phyloP scores from a whole-genome alignment of 352 stramenopile genomes.

The Phytophthora pinifolia region DNA sequence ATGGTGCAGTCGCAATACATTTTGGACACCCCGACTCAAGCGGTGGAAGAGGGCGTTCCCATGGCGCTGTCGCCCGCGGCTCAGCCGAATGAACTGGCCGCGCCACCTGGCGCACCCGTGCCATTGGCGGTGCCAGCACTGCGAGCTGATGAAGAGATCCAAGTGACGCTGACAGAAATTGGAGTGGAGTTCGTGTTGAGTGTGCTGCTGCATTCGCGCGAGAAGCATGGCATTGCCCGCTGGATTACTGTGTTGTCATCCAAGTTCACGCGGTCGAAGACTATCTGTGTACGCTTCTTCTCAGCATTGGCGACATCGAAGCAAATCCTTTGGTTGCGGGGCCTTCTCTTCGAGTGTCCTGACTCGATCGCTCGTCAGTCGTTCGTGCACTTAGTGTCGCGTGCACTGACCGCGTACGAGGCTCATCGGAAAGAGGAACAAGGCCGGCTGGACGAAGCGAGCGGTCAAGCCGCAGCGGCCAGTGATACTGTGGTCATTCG shows the following conservation, averaged over 20 bases:
- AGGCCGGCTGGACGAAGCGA: constrained; percentile 17
- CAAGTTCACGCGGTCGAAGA: constrained; percentile 76
- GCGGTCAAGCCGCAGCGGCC: constrained; percentile 19
- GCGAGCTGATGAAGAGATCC: constrained; percentile 53
- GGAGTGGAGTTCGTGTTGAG: constrained; percentile 87
- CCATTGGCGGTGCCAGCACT: constrained; percentile 21
- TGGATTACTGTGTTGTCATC: constrained; percentile 78
- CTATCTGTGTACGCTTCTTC: constrained; percentile 74
- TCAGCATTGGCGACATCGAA: constrained; percentile 56
- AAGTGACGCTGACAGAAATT: constrained; percentile 75
- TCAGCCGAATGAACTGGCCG: constrained; percentile 6
- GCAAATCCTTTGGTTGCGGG: constrained; percentile 56
- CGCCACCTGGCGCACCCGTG: constrained; percentile 27
- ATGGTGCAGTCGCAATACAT: constrained; percentile 87
- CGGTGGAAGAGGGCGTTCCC: constrained; percentile 15
- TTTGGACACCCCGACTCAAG: constrained; percentile 37
- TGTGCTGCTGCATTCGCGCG: constrained; percentile 85
- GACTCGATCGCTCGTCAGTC: constrained; percentile 86
- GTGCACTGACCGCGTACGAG: constrained; percentile 71
- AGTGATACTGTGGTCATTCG: constrained; percentile 31
- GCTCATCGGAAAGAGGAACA: constrained; percentile 49
- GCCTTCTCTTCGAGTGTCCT: constrained; percentile 82
- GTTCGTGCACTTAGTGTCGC: constrained; percentile 81
- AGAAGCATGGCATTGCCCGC: constrained; percentile 84
- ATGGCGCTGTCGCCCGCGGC: constrained; percentile 23